phyloP scores from a whole-genome alignment of 73 alveolate species.

The Urostyla sp. region DNA sequence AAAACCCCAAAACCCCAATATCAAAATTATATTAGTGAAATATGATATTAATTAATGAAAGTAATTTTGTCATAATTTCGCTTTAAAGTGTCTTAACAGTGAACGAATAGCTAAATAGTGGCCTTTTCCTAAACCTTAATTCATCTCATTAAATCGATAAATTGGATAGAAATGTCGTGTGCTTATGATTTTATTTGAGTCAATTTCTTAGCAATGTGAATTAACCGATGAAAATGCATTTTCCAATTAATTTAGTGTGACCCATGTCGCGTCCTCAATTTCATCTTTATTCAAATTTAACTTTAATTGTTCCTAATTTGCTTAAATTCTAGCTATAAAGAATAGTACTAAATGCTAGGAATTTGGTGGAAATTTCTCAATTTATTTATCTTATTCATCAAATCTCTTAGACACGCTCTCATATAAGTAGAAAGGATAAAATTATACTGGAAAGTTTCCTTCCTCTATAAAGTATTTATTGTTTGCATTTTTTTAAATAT shows the following conservation, averaged over 20 bases:
- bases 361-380: slow-evolving; percentile 29
- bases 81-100: neutral
- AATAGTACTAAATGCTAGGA: slow-evolving; percentile 26
- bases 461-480: neutral
- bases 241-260: neutral
- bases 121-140: slow-evolving; percentile 37
- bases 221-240: too few species aligned
- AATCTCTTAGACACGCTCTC: slow-evolving; percentile 34
- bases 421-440: slow-evolving; percentile 12
- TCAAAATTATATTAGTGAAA: too few species aligned
- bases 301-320: neutral
- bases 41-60: too few species aligned
- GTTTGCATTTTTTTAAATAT: neutral
- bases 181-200: slow-evolving; percentile 13
- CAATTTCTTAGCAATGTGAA: too few species aligned
- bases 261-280: slow-evolving; percentile 43
- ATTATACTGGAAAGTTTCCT: neutral
- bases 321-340: neutral
- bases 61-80: too few species aligned
- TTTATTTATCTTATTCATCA: neutral
- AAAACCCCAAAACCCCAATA: too few species aligned
- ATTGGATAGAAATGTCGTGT: slow-evolving; percentile 7
- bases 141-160: slow-evolving; percentile 3
- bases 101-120: slow-evolving; percentile 18
- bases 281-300: neutral